Evolutionary conservation across 257 asterid species (phyloP).

Genomic region (Capsicum chinense): DNA sequence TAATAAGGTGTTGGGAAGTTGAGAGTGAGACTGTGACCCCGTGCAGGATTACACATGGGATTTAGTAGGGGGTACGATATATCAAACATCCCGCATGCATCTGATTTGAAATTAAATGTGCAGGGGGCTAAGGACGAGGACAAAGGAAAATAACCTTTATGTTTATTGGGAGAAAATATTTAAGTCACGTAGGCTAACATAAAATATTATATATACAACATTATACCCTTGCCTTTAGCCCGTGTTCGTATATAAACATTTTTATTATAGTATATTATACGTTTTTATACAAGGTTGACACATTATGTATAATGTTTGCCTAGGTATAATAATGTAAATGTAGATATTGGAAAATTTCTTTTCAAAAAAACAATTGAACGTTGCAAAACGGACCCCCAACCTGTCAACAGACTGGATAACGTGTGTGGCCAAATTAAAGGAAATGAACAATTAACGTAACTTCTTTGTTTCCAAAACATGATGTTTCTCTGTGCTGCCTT

Average conservation of each 20-base stretch:
- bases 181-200: too few species aligned
- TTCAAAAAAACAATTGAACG: slow-evolving; percentile 10
- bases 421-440: slow-evolving; percentile 21
- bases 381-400: slow-evolving; percentile 34
- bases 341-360: too few species aligned
- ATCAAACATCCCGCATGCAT: not conserved
- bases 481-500: not conserved
- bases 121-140: too few species aligned
- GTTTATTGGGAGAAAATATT: too few species aligned
- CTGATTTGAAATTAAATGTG: not conserved
- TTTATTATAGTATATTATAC: too few species aligned
- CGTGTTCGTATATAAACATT: too few species aligned
- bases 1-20: not conserved
- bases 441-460: slow-evolving; percentile 21
- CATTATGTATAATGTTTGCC: too few species aligned
- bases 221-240: too few species aligned
- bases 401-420: slow-evolving; percentile 42
- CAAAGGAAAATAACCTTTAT: too few species aligned
- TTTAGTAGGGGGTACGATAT: not conserved
- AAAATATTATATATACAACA: too few species aligned
- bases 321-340: too few species aligned
- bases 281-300: too few species aligned
- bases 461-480: slow-evolving; percentile 12
- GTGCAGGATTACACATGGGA: slow-evolving; percentile 13
- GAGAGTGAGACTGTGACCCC: not conserved